Base-by-base conservation (phyloP, 1,284 basidiomycete genomes). In the Athelia sp. region DNA sequence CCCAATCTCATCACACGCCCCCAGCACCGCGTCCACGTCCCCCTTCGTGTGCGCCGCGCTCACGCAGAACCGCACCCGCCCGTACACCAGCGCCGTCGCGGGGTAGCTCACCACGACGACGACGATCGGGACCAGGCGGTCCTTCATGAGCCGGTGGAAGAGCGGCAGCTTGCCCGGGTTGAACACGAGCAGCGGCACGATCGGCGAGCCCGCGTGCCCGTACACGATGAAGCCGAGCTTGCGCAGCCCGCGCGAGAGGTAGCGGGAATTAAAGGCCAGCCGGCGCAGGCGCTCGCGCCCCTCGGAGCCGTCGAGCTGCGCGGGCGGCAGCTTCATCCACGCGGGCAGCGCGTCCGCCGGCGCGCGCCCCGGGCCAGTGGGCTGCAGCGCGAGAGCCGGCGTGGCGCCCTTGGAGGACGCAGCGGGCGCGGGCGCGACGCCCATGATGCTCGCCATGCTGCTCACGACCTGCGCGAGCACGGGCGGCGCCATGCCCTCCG, bases 191-290 rank as follows among this genome's bases (percentile, higher is more conserved):
- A 98, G 74, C 0, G 96, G 97, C 3, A 98, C 87, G 57, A 99
- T 93, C 2, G 96, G 95, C 22, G 90, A 93, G 60, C 94, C 87
- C 47, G 85, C 82, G 67, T 92, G 86, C 1, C 96, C 94, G 61
- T 95, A 98, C 9, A 93, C 90, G 73, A 99, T 97, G 76, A 99
- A 99, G 0, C 96, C 97, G 35, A 99, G 83, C 66, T 94, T 96
- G 59, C 83, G 76, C 49, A 99, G 78, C 3, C 88, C 96, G 6
- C 81, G 81, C 55, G 88, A 87, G 47, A 99, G 84, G 72, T 98
- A 99, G 10, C 93, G 84, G 21, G 91, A 79, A 73, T 98, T 99
- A 81, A 99, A 99, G 0, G 94, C 93, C 19, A 99, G 76, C 26
- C 96, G 82, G 38, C 87, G 82, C 11, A 99, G 75, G 29, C 95